A percentile compares a stretch with the other conserved stretches of the same genome.
These are phyloP conservation scores for Penicillium sclerotigenum DNA, from an alignment of 2,329 filamentous ascomycete species.

Conservation along the genomic window DNA sequence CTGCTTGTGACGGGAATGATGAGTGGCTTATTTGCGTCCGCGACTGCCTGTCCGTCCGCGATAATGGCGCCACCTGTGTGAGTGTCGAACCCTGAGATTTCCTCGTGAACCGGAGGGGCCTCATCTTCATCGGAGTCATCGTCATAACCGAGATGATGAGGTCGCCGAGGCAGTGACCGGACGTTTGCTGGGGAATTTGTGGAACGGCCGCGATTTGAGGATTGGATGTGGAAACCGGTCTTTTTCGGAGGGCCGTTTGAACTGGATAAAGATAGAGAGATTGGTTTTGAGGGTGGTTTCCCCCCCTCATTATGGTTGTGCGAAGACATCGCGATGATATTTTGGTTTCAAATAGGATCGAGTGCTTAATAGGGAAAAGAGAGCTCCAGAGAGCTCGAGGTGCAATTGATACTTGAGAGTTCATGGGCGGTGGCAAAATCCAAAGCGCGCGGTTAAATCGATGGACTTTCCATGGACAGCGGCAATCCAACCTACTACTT, in stretches of 20 bases:
- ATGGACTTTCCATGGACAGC: neutral
- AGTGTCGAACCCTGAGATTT: constrained; percentile 55
- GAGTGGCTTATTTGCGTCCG: constrained; percentile 58
- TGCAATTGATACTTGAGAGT: constrained; percentile 12
- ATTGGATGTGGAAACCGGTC: constrained; percentile 33
- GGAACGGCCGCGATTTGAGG: constrained; percentile 21
- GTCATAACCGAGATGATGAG: constrained; percentile 37
- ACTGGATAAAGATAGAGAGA: constrained; percentile 42
- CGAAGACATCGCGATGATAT: constrained; percentile 19
- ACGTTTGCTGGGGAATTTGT: constrained; percentile 16
- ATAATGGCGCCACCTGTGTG: constrained; percentile 40
- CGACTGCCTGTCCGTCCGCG: constrained; percentile 34
- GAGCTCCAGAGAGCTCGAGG: constrained; percentile 2
- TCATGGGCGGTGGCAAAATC: constrained; percentile 24
- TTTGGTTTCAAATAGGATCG: neutral
- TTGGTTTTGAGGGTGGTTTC: constrained; percentile 28
- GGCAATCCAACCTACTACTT: neutral
- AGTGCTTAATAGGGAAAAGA: neutral
- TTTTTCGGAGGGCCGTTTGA: constrained; percentile 34
- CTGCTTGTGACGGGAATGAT: constrained; percentile 75
- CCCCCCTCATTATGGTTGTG: constrained; percentile 3
- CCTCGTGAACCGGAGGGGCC: constrained; percentile 37
- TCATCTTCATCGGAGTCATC: constrained; percentile 54
- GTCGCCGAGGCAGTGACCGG: constrained; percentile 28
- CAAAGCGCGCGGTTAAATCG: constrained; percentile 9